Evolutionary conservation across 441 rosid genomes (phyloP), one percentile per base, ranked within the genome.

Genomic region (Gossypium gossypioides): DNA sequence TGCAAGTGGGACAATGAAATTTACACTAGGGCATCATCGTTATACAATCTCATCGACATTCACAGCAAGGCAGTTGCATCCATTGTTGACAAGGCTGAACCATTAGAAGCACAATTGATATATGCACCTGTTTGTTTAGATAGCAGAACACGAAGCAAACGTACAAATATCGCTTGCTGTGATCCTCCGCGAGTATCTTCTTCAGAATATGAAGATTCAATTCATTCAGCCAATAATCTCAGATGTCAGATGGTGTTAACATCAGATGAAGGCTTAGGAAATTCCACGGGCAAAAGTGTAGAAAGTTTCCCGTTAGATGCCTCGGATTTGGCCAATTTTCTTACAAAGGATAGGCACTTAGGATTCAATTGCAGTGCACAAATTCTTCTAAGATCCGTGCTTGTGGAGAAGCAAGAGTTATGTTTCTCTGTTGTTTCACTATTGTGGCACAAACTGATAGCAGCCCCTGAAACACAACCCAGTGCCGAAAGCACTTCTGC

Each of bases 1-100:
- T 96, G 99, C 86, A 91, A 90, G 77, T 92, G 97, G 97, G 96
- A 96, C 78, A 83, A 83, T 72, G 96, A 96, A 82, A 92, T 96
- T 81, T 84, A 79, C 80, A 75, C 74, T 51, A 83, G 98, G 80
- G 96, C 98, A 29, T 91, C 99, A 59, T 92, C 98, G 10, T 80
- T 96, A 8, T 91, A 91, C 74, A 92, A 87, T 84, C 99, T 96
- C 84, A 91, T 96, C 48, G 98, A 92, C 68, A 84, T 96, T 76
- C 98, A 96, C 78, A 88, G 99, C 75, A 96, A 96, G 86, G 88
- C 83, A 66, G 96, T 96, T 65, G 99, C 98, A 57, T 95, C 98
- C 69, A 92, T 95, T 71, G 96, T 89, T 60, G 85, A 86, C 88
- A 87, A 95, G 89, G 97, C 99, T 59, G 97, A 92, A 83, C 97